Conservation (phyloP, 2,329 filamentous ascomycete genomes). For the Aspergillus aculeatus region DNA sequence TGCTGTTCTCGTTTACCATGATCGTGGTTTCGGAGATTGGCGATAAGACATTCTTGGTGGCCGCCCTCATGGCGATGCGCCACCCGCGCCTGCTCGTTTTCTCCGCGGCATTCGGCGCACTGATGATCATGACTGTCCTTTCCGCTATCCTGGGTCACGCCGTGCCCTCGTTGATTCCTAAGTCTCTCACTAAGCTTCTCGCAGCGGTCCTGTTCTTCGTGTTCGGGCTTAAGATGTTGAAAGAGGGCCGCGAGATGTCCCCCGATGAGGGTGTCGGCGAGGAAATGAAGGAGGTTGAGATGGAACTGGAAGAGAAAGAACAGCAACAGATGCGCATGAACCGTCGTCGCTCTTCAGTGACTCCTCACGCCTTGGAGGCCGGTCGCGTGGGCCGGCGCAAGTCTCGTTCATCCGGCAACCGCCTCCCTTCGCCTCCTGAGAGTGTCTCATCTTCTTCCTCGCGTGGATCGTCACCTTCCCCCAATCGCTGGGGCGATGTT, state of each 20-base stretch:
- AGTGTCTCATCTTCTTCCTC: slow-evolving; percentile 76
- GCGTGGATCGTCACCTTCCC: slow-evolving; percentile 56
- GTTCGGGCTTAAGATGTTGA: slow-evolving; percentile 80
- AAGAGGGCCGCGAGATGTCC: slow-evolving; percentile 85
- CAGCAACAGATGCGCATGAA: slow-evolving; percentile 67
- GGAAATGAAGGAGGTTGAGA: slow-evolving; percentile 96
- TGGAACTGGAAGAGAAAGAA: slow-evolving; percentile 91
- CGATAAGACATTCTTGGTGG: slow-evolving; percentile 97
- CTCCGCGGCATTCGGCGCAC: slow-evolving; percentile 85
- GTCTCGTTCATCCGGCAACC: slow-evolving; percentile 66
- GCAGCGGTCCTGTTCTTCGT: slow-evolving; percentile 83
- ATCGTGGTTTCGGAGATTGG: slow-evolving; percentile 95
- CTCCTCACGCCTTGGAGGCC: slow-evolving; percentile 76
- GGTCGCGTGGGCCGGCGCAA: slow-evolving; percentile 66
- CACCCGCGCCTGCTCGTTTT: slow-evolving; percentile 92
- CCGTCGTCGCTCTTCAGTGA: slow-evolving; percentile 65
- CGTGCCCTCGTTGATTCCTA: slow-evolving; percentile 84
- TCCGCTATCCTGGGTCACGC: slow-evolving; percentile 91
- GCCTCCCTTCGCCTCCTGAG: slow-evolving; percentile 75
- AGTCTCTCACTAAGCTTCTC: slow-evolving; percentile 84
- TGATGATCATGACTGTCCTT: slow-evolving; percentile 91
- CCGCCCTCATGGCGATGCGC: slow-evolving; percentile 98
- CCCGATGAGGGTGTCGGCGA: slow-evolving; percentile 88
- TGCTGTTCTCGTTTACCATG: slow-evolving; percentile 90
- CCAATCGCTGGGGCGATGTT: slow-evolving; percentile 44